These are phyloP conservation scores for Leptosphaerulina australis DNA, from an alignment of 2,329 filamentous ascomycete species.

Conservation along the genomic window DNA sequence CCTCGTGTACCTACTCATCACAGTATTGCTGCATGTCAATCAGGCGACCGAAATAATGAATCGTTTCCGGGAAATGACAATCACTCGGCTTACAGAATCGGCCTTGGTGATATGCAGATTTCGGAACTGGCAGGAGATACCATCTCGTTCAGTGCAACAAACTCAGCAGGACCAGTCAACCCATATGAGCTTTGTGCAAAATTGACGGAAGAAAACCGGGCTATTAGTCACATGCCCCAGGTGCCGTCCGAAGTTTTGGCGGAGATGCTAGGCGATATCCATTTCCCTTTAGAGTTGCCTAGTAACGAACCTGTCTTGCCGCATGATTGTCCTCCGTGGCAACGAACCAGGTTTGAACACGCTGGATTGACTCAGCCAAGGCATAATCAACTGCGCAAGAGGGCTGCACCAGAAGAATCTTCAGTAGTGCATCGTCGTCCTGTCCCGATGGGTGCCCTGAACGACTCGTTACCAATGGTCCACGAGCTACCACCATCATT, in stretches of 20 bases:
- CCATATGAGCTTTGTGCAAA: constrained; percentile 20
- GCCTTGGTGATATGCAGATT: background rate
- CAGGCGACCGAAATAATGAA: background rate
- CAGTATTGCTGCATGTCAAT: background rate
- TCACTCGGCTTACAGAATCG: background rate
- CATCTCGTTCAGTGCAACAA: constrained; percentile 26
- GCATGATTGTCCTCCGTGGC: constrained; percentile 2
- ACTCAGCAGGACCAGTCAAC: constrained; percentile 26
- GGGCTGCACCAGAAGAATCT: background rate
- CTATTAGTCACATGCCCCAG: background rate
- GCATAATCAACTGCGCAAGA: background rate
- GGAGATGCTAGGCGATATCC: constrained; percentile 20
- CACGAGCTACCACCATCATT: constrained; percentile 1
- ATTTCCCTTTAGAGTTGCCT: constrained; percentile 17
- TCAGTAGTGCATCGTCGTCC: constrained; percentile 8
- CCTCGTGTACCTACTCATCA: background rate
- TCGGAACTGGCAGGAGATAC: constrained; percentile 23
- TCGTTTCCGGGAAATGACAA: background rate
- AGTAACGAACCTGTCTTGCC: constrained; percentile 12
- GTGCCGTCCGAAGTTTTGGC: background rate
- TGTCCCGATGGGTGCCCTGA: constrained; percentile 7
- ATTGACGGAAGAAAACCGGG: background rate
- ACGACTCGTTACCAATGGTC: constrained; percentile 3
- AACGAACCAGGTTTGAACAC: background rate
- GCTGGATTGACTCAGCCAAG: background rate